phyloP scores from a whole-genome alignment of 805 yeast genomes.

The Starmerella etchellsii region DNA sequence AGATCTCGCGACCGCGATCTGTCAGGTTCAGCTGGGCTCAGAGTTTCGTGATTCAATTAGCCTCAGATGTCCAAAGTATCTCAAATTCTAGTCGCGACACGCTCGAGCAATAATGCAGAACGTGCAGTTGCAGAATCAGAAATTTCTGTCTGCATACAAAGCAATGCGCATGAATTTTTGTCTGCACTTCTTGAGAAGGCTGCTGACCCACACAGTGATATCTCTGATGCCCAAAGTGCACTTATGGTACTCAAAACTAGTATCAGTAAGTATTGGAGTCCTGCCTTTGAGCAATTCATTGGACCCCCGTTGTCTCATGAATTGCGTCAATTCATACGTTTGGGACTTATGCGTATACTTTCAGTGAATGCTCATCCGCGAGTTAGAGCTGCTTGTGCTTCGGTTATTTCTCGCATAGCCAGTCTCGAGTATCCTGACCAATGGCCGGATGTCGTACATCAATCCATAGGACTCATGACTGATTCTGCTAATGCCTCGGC shows the following conservation, averaged over 20 bases:
- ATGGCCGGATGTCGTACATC: constrained; percentile 57
- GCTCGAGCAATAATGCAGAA: constrained; percentile 6
- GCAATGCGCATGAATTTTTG: constrained; percentile 12
- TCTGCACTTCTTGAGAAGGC: constrained; percentile 12
- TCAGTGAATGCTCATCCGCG: constrained; percentile 33
- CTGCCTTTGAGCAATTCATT: constrained; percentile 60
- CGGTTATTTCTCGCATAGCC: constrained; percentile 71
- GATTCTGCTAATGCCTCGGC: constrained; percentile 32
- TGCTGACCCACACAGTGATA: constrained; percentile 6
- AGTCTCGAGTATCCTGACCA: constrained; percentile 89
- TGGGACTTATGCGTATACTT: constrained; percentile 37
- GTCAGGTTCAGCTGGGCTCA: too few species aligned
- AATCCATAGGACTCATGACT: constrained; percentile 24
- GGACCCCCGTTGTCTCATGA: constrained; percentile 52
- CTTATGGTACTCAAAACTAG: constrained; percentile 53
- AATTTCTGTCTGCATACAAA: constrained; percentile 1
- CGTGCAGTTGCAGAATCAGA: constrained; percentile 12
- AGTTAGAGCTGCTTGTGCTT: constrained; percentile 52
- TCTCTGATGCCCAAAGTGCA: constrained; percentile 38
- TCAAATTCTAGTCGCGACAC: constrained; percentile 11
- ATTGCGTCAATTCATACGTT: constrained; percentile 40
- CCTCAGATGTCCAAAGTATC: constrained; percentile 6
- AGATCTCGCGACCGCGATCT: too few species aligned
- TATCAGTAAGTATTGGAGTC: constrained; percentile 68
- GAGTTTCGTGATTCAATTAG: too few species aligned